phyloP scores from a whole-genome alignment of 2,329 filamentous ascomycete species.

The Nemania sp. region DNA sequence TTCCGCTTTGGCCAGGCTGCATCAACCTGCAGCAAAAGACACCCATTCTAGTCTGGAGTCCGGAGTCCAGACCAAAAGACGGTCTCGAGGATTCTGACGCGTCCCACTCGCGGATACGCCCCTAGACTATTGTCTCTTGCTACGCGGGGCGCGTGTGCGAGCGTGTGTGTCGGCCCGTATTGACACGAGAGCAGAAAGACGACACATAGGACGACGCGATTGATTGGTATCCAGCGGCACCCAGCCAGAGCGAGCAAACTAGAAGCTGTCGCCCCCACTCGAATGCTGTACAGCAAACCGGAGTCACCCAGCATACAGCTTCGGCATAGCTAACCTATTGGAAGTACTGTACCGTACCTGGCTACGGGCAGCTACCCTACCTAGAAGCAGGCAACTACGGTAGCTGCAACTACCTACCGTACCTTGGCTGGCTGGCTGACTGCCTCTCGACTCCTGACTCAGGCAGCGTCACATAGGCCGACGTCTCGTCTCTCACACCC shows the following conservation, averaged over 20 bases:
- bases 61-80: constrained; percentile 20
- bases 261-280: too few species aligned
- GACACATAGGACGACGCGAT: background rate
- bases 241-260: too few species aligned
- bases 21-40: constrained; percentile 18
- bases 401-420: background rate
- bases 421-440: background rate
- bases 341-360: too few species aligned
- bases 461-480: too few species aligned
- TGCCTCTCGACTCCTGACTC: background rate
- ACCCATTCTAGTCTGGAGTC: constrained; percentile 8
- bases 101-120: constrained; percentile 12
- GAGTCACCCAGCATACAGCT: too few species aligned
- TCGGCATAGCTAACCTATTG: too few species aligned
- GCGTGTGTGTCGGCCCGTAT: constrained; percentile 15
- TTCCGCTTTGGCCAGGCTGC: constrained; percentile 23
- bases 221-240: too few species aligned
- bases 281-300: too few species aligned
- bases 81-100: constrained; percentile 15
- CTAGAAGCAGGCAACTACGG: too few species aligned
- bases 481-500: background rate
- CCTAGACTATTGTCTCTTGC: constrained; percentile 13
- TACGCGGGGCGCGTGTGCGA: too few species aligned
- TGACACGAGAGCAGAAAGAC: constrained; percentile 2
- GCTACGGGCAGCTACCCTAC: too few species aligned